Evolutionary conservation across 73 alveolate species (phyloP).

Genomic region (Stentor coeruleus): DNA sequence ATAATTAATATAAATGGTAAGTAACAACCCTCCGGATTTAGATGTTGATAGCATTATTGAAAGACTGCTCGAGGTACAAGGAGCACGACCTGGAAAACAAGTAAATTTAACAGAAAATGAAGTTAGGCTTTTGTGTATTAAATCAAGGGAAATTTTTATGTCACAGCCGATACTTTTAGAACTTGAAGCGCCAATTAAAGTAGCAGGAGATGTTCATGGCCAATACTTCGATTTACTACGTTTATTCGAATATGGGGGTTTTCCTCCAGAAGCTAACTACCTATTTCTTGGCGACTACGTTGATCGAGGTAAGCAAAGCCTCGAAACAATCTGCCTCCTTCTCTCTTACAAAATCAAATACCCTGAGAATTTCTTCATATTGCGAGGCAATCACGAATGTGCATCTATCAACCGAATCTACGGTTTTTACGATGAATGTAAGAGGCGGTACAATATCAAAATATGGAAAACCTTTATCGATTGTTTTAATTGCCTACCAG

Average conservation of each 20-base stretch:
- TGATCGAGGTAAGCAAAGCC: constrained; percentile 38
- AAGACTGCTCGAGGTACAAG: too few species aligned
- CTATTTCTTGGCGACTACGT: constrained; percentile 49
- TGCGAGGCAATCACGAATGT: constrained; percentile 94
- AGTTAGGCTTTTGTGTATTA: too few species aligned
- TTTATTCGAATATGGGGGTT: constrained; percentile 79
- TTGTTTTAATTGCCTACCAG: constrained; percentile 94
- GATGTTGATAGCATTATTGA: too few species aligned
- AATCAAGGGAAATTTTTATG: constrained; percentile 39
- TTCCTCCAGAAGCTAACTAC: constrained; percentile 65
- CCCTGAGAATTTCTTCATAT: constrained; percentile 83
- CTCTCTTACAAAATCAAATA: constrained; percentile 77
- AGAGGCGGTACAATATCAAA: constrained; percentile 86
- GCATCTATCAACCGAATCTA: constrained; percentile 94
- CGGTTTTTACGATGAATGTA: constrained; percentile 97
- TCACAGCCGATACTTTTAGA: constrained; percentile 42
- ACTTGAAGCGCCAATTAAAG: constrained; percentile 37
- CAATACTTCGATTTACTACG: constrained; percentile 37
- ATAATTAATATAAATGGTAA: too few species aligned
- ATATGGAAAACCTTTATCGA: constrained; percentile 93
- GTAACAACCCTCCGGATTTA: too few species aligned
- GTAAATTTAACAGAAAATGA: too few species aligned
- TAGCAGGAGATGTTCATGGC: constrained; percentile 33
- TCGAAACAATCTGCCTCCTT: too few species aligned
- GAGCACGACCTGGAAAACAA: too few species aligned